phyloP scores from a whole-genome alignment of 2,329 filamentous ascomycete species.

The Blumeriella jaapii region DNA sequence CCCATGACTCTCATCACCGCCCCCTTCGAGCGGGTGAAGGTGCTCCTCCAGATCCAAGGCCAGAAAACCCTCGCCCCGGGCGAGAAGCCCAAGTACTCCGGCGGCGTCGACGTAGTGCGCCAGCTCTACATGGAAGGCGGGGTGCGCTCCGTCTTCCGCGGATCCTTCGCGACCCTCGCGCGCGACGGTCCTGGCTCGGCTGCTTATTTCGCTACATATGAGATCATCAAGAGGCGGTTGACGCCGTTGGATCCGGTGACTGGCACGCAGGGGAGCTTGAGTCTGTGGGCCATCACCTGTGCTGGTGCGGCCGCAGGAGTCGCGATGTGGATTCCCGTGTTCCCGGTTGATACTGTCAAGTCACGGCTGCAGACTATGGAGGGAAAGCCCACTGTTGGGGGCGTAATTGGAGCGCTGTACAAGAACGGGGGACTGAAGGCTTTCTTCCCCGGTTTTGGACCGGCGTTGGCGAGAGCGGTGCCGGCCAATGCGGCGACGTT shows the following conservation, averaged over 20 bases:
- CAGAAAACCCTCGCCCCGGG: constrained; percentile 76
- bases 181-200: constrained; percentile 87
- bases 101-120: constrained; percentile 79
- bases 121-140: constrained; percentile 90
- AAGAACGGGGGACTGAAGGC: constrained; percentile 71
- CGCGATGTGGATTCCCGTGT: constrained; percentile 99
- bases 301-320: constrained; percentile 87
- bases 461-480: constrained; percentile 82
- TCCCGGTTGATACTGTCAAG: constrained; percentile 96
- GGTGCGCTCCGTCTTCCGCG: constrained; percentile 83
- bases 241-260: constrained; percentile 69
- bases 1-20: constrained; percentile 98
- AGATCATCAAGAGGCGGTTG: constrained; percentile 80
- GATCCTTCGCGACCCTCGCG: constrained; percentile 79
- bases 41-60: constrained; percentile 94
- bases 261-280: constrained; percentile 68
- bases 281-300: constrained; percentile 68
- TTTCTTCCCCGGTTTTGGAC: constrained; percentile 95
- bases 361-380: constrained; percentile 84
- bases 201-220: constrained; percentile 95
- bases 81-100: constrained; percentile 84
- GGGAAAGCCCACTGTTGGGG: constrained; percentile 67
- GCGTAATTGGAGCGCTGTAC: constrained; percentile 75
- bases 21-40: constrained; percentile 97
- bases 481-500: constrained; percentile 97